Evolutionary conservation across 2,329 filamentous ascomycete genomes (phyloP).

Genomic region (Trichophyton mentagrophytes): DNA sequence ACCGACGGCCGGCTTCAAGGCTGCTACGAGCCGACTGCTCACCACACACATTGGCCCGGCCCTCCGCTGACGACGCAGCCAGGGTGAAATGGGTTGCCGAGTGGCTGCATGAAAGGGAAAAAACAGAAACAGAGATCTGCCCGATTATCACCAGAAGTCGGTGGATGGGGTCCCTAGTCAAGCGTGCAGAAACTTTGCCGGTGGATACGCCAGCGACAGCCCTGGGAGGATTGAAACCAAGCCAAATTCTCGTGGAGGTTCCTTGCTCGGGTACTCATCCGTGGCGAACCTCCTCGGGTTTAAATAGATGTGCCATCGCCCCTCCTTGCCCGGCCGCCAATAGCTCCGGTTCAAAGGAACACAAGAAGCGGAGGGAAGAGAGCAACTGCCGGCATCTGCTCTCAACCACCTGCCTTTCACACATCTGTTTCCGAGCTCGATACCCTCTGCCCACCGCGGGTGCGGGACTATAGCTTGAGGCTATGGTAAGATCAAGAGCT

Average conservation of each 20-base stretch:
- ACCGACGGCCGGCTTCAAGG: not conserved
- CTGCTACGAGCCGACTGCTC: not conserved
- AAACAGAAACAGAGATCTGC: not conserved
- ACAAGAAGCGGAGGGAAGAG: not conserved
- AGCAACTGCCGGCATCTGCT: not conserved
- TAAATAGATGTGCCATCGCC: not conserved
- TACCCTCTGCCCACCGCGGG: not conserved
- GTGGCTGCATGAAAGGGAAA: conserved; percentile 1
- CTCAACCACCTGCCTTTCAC: not conserved
- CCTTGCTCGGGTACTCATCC: not conserved
- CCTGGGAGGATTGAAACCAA: not conserved
- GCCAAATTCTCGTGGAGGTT: not conserved
- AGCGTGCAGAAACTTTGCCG: conserved; percentile 1
- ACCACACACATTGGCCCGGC: not conserved
- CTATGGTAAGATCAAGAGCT: not conserved
- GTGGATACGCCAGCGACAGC: not conserved
- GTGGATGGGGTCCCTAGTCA: not conserved
- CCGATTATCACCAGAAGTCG: not conserved
- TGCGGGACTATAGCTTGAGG: not conserved
- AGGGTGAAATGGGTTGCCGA: not conserved
- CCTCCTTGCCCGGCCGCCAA: not conserved
- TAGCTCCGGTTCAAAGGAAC: not conserved
- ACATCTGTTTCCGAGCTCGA: not conserved
- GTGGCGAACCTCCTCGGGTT: not conserved
- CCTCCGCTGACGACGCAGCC: not conserved